Conservation (phyloP, 208 protist genomes). For the Vickermania ingenoplastis region DNA sequence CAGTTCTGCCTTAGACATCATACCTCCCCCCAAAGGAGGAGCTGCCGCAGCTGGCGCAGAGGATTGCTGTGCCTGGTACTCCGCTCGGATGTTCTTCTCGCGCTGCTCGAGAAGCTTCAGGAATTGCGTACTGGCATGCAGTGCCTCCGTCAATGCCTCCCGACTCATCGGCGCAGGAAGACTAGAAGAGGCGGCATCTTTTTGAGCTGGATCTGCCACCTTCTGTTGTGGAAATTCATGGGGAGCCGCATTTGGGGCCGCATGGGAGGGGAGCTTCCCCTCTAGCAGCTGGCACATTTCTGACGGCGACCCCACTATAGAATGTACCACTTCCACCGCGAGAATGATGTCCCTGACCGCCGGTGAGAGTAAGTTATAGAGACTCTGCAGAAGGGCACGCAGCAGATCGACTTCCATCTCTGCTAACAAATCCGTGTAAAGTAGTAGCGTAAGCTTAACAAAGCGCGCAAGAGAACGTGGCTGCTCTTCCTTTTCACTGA, state of each 20-base stretch:
- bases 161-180: neutral
- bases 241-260: neutral
- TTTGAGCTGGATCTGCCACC: no score
- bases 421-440: neutral
- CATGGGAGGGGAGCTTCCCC: neutral
- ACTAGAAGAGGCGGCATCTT: no score
- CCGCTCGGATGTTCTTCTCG: neutral
- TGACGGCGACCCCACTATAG: neutral
- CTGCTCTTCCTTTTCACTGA: neutral
- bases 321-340: neutral
- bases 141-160: neutral
- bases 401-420: neutral
- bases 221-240: no score
- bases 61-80: neutral
- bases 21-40: slow-evolving; percentile 13
- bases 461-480: neutral
- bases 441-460: neutral
- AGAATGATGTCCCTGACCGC: neutral
- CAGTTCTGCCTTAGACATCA: slow-evolving; percentile 23
- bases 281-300: neutral
- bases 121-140: neutral
- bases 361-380: neutral
- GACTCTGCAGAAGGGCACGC: neutral
- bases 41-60: neutral
- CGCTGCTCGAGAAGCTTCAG: neutral